Conservation (phyloP, 768 basidiomycete genomes). For the Suillus subluteus region DNA sequence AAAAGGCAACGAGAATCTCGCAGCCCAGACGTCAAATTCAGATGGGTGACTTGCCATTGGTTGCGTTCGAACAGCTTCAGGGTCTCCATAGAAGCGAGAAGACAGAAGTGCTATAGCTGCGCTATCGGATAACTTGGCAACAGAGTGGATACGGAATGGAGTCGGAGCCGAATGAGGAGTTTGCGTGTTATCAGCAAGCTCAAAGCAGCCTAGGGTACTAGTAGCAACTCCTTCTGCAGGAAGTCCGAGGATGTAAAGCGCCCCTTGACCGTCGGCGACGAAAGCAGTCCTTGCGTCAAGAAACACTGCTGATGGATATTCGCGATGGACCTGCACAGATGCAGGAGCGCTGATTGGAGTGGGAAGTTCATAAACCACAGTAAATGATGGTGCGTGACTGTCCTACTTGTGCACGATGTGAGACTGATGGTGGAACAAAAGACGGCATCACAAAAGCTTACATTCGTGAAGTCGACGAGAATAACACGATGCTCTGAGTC, state of each 20-base stretch:
- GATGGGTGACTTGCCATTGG: constrained; percentile 23
- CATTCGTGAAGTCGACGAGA: constrained; percentile 57
- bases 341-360: constrained; percentile 48
- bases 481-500: constrained; percentile 67
- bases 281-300: constrained; percentile 52
- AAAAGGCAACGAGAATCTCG: constrained; percentile 50
- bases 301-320: constrained; percentile 77
- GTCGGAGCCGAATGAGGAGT: constrained; percentile 29
- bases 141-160: constrained; percentile 45
- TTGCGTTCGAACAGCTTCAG: constrained; percentile 22
- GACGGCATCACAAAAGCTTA: constrained; percentile 40
- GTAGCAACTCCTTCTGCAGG: constrained; percentile 41
- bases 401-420: constrained; percentile 47
- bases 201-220: constrained; percentile 57
- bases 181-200: constrained; percentile 36
- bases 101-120: constrained; percentile 57
- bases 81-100: constrained; percentile 50
- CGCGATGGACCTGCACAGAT: constrained; percentile 48
- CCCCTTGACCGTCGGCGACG: constrained; percentile 73
- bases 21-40: constrained; percentile 71
- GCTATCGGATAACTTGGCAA: constrained; percentile 39
- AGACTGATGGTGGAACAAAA: constrained; percentile 11
- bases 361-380: constrained; percentile 63
- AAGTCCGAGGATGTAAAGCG: constrained; percentile 61
- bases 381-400: constrained; percentile 52